These are phyloP conservation scores for Golubevia pallescens DNA, from an alignment of 1,284 basidiomycete species.

Conservation along the genomic window DNA sequence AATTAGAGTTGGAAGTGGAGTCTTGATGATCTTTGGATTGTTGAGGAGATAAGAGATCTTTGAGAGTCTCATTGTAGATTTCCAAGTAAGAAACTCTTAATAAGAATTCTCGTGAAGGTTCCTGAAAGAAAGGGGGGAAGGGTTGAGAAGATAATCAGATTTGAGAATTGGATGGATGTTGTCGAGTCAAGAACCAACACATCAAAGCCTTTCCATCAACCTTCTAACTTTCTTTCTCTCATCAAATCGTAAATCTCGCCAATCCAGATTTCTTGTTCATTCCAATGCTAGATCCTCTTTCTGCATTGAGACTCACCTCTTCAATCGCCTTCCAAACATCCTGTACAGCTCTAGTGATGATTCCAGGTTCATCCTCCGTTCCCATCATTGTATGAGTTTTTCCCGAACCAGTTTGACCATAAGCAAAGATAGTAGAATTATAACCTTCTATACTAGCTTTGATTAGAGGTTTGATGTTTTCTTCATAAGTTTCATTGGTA, in stretches of 20 bases:
- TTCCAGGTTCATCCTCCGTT: conserved; percentile 82
- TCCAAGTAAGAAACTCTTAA: conserved; percentile 70
- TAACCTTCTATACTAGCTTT: conserved; percentile 55
- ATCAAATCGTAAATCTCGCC: too few species aligned
- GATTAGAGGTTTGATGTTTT: conserved; percentile 46
- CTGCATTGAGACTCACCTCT: conserved; percentile 41
- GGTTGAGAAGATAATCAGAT: conserved; percentile 39
- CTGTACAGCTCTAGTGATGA: conserved; percentile 86
- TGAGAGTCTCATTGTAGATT: conserved; percentile 71
- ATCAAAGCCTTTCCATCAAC: background rate
- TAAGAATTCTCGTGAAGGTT: conserved; percentile 63
- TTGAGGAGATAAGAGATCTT: conserved; percentile 66
- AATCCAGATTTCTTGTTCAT: too few species aligned
- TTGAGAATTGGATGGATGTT: background rate
- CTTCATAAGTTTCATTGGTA: conserved; percentile 41
- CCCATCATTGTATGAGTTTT: conserved; percentile 70
- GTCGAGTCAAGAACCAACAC: background rate
- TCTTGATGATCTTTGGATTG: background rate
- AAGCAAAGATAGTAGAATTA: conserved; percentile 45
- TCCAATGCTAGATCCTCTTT: background rate
- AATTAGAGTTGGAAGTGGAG: background rate
- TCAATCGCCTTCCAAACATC: conserved; percentile 69
- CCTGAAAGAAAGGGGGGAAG: background rate
- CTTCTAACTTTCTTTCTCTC: background rate
- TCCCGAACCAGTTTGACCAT: background rate